phyloP scores from a whole-genome alignment of 1,284 basidiomycete genomes.

The Ceratobasidium theobromae region DNA sequence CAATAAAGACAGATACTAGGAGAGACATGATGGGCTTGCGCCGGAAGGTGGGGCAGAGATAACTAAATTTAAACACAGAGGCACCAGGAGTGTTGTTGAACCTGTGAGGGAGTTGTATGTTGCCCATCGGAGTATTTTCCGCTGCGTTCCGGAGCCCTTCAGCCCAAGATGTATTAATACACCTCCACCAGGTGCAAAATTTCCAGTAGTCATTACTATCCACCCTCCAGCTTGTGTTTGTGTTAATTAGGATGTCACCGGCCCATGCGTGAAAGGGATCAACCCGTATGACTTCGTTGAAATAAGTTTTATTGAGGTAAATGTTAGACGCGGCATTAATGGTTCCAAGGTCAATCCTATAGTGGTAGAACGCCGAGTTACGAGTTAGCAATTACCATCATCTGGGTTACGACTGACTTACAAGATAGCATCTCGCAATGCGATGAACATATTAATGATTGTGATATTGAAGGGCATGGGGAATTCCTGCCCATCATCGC shows the following conservation, averaged over 20 bases:
- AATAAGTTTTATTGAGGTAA: constrained; percentile 5
- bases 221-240: background rate
- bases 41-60: constrained; percentile 11
- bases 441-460: background rate
- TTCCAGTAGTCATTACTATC: background rate
- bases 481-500: background rate
- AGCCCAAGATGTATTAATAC: constrained; percentile 14
- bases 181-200: constrained; percentile 19
- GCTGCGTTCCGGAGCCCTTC: background rate
- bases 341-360: constrained; percentile 15
- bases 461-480: background rate
- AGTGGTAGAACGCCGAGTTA: background rate
- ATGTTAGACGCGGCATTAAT: background rate
- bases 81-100: background rate
- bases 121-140: background rate
- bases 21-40: background rate
- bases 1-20: constrained; percentile 1
- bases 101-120: constrained; percentile 4
- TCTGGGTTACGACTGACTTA: background rate
- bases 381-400: background rate
- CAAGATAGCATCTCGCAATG: constrained; percentile 3
- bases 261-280: background rate
- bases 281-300: background rate
- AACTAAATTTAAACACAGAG: constrained; percentile 10
- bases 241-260: background rate